Evolutionary conservation across 1,284 basidiomycete species (phyloP).

Genomic region (Pseudozyma pruni): DNA sequence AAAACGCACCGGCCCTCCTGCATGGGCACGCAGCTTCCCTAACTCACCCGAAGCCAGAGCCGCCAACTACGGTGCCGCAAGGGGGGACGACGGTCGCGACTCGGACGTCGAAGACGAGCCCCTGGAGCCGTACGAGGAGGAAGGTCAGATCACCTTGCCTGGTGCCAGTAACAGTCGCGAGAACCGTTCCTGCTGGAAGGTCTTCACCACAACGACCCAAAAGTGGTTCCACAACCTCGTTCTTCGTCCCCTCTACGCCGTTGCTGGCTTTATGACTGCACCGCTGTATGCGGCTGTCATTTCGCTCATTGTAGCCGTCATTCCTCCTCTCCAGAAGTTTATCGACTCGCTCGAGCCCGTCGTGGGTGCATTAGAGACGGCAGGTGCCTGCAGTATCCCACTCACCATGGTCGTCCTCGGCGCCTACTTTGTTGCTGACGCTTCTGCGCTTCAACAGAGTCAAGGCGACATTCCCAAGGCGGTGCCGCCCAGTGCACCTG

Average conservation of each 20-base stretch:
- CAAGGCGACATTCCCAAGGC: conserved; percentile 19
- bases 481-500: conserved; percentile 36
- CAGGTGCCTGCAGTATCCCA: conserved; percentile 74
- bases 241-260: conserved; percentile 64
- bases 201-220: conserved; percentile 3
- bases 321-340: conserved; percentile 73
- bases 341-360: conserved; percentile 67
- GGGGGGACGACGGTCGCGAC: conserved; percentile 34
- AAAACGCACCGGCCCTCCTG: conserved; percentile 33
- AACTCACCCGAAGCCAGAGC: conserved; percentile 52
- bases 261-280: conserved; percentile 86
- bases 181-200: conserved; percentile 40
- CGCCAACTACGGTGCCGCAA: conserved; percentile 11
- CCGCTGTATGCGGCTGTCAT: conserved; percentile 73
- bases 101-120: conserved; percentile 51
- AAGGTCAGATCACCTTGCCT: conserved; percentile 39
- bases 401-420: conserved; percentile 90
- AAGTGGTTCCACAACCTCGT: conserved; percentile 25
- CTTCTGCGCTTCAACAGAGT: conserved; percentile 27
- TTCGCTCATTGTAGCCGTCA: conserved; percentile 83
- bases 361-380: conserved; percentile 69
- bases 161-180: conserved; percentile 38
- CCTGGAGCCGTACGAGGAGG: conserved; percentile 41
- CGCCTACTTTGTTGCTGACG: conserved; percentile 77
- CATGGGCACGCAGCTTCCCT: conserved; percentile 55